phyloP scores from a whole-genome alignment of 768 basidiomycete genomes.

The Serendipita vermifera region DNA sequence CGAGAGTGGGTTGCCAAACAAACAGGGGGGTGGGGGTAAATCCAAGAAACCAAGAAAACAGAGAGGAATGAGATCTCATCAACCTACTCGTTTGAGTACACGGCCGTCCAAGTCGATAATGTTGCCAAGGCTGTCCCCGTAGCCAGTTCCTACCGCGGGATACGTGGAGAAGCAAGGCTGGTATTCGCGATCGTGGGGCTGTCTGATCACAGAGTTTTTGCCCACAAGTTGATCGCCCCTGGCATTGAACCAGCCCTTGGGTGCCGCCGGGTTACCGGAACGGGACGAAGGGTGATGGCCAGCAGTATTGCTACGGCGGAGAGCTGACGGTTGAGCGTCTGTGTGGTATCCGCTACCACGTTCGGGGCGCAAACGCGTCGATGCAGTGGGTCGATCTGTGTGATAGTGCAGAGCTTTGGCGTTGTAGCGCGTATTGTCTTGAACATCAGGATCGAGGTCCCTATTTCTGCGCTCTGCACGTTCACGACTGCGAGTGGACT shows the following conservation, averaged over 20 bases:
- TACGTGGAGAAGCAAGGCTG: neutral
- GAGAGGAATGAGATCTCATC: neutral
- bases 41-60: neutral
- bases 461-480: neutral
- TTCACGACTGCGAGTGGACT: neutral
- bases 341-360: neutral
- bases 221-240: neutral
- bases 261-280: neutral
- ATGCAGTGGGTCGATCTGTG: neutral
- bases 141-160: neutral
- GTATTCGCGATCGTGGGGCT: neutral
- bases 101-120: neutral
- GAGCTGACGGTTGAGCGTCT: neutral
- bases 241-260: conserved; percentile 5
- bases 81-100: conserved; percentile 2
- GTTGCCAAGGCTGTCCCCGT: neutral
- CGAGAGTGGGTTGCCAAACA: neutral
- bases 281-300: neutral
- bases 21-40: neutral
- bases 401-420: neutral
- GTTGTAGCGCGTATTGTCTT: neutral
- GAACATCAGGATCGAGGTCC: neutral
- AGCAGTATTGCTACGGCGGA: neutral
- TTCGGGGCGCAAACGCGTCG: no score
- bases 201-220: neutral